A percentile compares a stretch with the other conserved stretches of the same genome.
phyloP scores from a whole-genome alignment of 148 eudicot species.

The Mesembryanthemum crystallinum region DNA sequence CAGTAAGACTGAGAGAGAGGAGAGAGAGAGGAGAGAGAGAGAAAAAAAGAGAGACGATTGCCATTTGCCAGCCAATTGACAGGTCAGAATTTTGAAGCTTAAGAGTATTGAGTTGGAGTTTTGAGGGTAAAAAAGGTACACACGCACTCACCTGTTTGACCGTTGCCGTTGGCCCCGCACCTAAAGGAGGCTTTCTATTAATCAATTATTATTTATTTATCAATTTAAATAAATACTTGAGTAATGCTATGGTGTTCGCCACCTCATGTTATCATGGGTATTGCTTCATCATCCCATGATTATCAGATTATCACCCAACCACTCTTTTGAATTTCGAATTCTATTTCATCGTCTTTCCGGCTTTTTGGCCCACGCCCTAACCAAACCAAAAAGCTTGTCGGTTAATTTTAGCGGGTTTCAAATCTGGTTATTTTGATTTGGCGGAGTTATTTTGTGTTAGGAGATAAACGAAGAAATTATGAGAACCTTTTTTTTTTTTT shows the following conservation, averaged over 20 bases:
- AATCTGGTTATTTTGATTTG: too few species aligned
- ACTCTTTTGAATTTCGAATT: neutral
- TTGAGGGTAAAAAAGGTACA: conserved; percentile 7
- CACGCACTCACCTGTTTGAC: conserved; percentile 33
- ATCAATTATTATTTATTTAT: too few species aligned
- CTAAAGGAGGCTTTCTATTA: neutral
- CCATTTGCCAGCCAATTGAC: conserved; percentile 40
- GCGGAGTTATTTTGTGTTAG: too few species aligned
- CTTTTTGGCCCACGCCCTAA: too few species aligned
- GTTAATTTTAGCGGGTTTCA: too few species aligned
- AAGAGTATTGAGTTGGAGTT: too few species aligned
- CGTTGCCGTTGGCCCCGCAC: conserved; percentile 16
- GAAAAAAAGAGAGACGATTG: neutral
- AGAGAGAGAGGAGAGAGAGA: conserved; percentile 20
- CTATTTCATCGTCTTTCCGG: too few species aligned
- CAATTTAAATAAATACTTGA: neutral
- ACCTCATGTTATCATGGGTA: neutral
- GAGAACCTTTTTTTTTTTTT: too few species aligned
- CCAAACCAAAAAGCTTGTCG: too few species aligned
- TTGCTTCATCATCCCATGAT: too few species aligned
- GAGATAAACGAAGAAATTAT: too few species aligned
- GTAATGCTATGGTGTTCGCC: neutral
- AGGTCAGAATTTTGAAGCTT: conserved; percentile 27
- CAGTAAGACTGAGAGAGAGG: too few species aligned
- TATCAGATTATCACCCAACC: neutral